Evolutionary conservation across 1,284 basidiomycete species (phyloP).

Genomic region (Ustilago sp.): DNA sequence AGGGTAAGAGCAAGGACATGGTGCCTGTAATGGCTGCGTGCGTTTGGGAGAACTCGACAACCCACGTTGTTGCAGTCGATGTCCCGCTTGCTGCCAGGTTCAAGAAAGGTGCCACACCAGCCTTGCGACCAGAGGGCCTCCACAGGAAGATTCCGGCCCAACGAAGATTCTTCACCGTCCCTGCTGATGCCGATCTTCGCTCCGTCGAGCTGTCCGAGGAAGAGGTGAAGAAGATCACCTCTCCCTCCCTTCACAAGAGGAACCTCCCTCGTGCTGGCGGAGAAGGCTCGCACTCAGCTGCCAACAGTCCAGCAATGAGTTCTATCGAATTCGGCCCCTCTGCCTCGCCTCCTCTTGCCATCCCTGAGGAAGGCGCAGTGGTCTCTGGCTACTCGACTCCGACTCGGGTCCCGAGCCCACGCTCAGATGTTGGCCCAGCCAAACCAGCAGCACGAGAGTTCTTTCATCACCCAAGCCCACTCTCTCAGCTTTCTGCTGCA

Average conservation of each 20-base stretch:
- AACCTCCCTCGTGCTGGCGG: not conserved
- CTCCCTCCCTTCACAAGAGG: not conserved
- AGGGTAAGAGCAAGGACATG: slow-evolving; percentile 39
- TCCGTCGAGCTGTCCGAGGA: slow-evolving; percentile 42
- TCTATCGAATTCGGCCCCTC: slow-evolving; percentile 4
- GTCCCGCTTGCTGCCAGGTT: slow-evolving; percentile 49
- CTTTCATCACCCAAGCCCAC: slow-evolving; percentile 33
- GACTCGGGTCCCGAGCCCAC: slow-evolving; percentile 26
- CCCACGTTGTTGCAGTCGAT: slow-evolving; percentile 42
- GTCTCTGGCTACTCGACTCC: slow-evolving; percentile 35
- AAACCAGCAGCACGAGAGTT: slow-evolving; percentile 34
- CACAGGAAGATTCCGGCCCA: slow-evolving; percentile 39
- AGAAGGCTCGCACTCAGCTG: not conserved
- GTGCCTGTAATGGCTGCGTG: slow-evolving; percentile 58
- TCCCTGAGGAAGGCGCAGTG: slow-evolving; percentile 10
- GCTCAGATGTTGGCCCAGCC: slow-evolving; percentile 12
- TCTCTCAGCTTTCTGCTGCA: slow-evolving; percentile 35
- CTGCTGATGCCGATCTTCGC: slow-evolving; percentile 43
- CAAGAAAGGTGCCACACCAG: slow-evolving; percentile 33
- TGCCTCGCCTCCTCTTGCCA: slow-evolving; percentile 18
- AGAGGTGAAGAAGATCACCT: slow-evolving; percentile 27
- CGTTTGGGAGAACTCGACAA: slow-evolving; percentile 54
- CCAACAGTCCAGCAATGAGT: slow-evolving; percentile 14
- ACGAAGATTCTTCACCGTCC: slow-evolving; percentile 49
- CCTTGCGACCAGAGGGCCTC: slow-evolving; percentile 30